phyloP scores from a whole-genome alignment of 345 rosid species.

The Clarkia xantiana region DNA sequence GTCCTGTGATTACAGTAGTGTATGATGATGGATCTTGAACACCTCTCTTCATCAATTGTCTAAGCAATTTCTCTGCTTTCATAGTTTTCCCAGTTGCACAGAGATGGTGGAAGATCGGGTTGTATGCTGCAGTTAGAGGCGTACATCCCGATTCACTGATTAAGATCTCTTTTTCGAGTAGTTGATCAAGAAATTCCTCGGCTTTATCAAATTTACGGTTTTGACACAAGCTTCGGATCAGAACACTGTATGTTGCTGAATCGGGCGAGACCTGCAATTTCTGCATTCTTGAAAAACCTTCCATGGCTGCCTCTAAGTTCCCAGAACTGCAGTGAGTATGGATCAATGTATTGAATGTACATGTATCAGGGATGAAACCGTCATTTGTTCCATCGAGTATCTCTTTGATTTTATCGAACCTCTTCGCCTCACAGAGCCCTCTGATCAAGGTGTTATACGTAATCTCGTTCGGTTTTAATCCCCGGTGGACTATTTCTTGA shows the following conservation, averaged over 20 bases:
- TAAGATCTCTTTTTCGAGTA: conserved; percentile 34
- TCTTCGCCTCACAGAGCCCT: conserved; percentile 56
- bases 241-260: conserved; percentile 67
- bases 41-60: conserved; percentile 81
- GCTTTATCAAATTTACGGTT: conserved; percentile 45
- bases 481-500: conserved; percentile 32
- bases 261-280: conserved; percentile 39
- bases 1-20: conserved; percentile 58
- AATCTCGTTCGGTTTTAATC: conserved; percentile 42
- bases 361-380: conserved; percentile 50
- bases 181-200: conserved; percentile 47
- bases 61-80: conserved; percentile 54
- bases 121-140: conserved; percentile 72
- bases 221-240: conserved; percentile 50
- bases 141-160: conserved; percentile 32
- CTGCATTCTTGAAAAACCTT: conserved; percentile 38
- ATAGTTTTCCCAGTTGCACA: conserved; percentile 53
- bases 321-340: conserved; percentile 49
- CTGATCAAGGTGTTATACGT: conserved; percentile 61
- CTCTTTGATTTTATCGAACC: conserved; percentile 40
- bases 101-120: conserved; percentile 50
- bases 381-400: conserved; percentile 24
- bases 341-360: conserved; percentile 64
- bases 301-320: conserved; percentile 42
- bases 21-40: conserved; percentile 60